Percentiles rank a stretch among this genome's conserved stretches.
These are phyloP conservation scores for Fraxinus xanthoxyloides DNA, from an alignment of 305 asterid species.

Conservation along the genomic window DNA sequence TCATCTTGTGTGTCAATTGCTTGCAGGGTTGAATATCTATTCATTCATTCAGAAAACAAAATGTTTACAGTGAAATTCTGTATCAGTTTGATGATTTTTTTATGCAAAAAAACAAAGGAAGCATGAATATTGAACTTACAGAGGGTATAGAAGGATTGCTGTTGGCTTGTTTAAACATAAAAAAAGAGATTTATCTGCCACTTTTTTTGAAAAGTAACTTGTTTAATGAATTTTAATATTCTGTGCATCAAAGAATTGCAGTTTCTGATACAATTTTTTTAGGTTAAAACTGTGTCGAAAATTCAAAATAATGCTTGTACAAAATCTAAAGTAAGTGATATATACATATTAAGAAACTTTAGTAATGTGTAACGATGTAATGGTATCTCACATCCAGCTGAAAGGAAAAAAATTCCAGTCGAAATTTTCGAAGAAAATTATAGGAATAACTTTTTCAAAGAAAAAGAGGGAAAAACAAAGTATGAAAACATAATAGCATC, in stretches of 20 bases:
- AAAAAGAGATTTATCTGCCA: conserved; percentile 1
- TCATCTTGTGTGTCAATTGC: conserved; percentile 88
- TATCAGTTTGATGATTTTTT: neutral
- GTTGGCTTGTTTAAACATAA: conserved; percentile 56
- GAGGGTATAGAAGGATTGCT: conserved; percentile 79
- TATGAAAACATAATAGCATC: neutral
- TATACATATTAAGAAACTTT: neutral
- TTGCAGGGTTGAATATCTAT: conserved; percentile 76
- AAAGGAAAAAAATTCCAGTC: neutral
- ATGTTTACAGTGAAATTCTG: neutral
- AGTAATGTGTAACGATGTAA: neutral
- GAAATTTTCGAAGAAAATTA: neutral
- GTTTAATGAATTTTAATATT: neutral
- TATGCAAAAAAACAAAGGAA: neutral
- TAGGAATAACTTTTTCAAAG: neutral
- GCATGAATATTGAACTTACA: conserved; percentile 47
- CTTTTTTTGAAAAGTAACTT: neutral
- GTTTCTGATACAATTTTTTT: neutral
- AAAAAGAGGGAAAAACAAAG: neutral
- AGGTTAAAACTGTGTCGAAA: neutral
- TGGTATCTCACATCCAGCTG: neutral
- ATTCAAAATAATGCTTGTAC: neutral
- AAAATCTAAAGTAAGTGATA: neutral
- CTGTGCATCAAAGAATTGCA: neutral
- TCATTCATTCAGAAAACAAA: neutral